Conservation (phyloP, 768 basidiomycete species). For the Cystobasidiopsis lactophilus region DNA sequence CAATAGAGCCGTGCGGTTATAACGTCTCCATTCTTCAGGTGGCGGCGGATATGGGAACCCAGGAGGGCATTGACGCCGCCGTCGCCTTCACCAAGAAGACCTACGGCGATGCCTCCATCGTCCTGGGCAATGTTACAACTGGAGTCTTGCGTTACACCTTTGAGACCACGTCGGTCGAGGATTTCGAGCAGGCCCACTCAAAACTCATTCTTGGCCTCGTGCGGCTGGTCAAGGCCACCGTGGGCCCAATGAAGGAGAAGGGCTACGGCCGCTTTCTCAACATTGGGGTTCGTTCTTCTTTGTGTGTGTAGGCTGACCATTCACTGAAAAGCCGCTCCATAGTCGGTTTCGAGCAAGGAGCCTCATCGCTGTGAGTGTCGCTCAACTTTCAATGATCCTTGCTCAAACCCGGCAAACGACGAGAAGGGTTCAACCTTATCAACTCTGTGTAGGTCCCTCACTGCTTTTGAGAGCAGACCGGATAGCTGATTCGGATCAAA, state of each 20-base stretch:
- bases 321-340: no score
- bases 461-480: no score
- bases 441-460: no score
- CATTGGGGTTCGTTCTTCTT: neutral
- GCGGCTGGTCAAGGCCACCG: neutral
- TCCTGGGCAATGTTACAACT: neutral
- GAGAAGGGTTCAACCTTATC: no score
- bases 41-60: neutral
- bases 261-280: neutral
- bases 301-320: no score
- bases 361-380: neutral
- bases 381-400: no score
- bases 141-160: neutral
- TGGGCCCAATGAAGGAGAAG: neutral
- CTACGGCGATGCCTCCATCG: neutral
- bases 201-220: neutral
- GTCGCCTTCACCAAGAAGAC: neutral
- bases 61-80: neutral
- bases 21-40: neutral
- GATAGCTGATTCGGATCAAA: no score
- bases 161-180: neutral
- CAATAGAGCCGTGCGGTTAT: no score
- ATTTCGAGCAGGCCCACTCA: neutral
- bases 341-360: neutral
- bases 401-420: no score